Percentiles rank a stretch among this genome's conserved stretches.
phyloP scores from a whole-genome alignment of 805 yeast genomes.

The Candida ulmi region DNA sequence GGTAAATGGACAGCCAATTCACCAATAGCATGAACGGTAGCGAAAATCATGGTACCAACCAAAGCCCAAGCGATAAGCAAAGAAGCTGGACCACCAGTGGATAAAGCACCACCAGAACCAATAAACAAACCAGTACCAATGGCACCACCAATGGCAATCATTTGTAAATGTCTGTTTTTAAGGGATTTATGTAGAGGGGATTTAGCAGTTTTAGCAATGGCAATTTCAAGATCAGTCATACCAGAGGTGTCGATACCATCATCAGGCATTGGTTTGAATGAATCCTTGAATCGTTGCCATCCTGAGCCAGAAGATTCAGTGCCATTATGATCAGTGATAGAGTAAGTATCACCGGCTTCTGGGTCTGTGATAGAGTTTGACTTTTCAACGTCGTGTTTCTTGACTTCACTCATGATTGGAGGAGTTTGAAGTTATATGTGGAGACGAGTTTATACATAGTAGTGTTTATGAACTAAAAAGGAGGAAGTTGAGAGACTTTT shows the following conservation, averaged over 20 bases:
- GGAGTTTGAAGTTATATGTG: too few relatives aligned
- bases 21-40: constrained; percentile 52
- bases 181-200: constrained; percentile 49
- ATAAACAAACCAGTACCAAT: constrained; percentile 64
- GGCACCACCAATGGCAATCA: constrained; percentile 62
- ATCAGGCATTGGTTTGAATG: constrained; percentile 1
- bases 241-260: constrained; percentile 23
- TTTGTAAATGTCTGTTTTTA: constrained; percentile 51
- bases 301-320: constrained; percentile 2
- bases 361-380: constrained; percentile 15
- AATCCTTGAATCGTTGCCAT: constrained; percentile 9
- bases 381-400: background rate
- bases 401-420: background rate
- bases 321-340: constrained; percentile 4
- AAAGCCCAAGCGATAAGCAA: constrained; percentile 49
- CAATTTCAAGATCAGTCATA: constrained; percentile 1
- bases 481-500: too few relatives aligned
- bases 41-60: constrained; percentile 51
- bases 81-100: constrained; percentile 32
- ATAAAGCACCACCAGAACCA: constrained; percentile 51
- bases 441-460: too few relatives aligned
- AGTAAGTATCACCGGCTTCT: constrained; percentile 19
- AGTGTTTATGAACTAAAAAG: too few relatives aligned
- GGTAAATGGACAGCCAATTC: constrained; percentile 51
- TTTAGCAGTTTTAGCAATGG: constrained; percentile 31